Evolutionary conservation across 257 asterid species (phyloP).

Genomic region (Coffea canephora): DNA sequence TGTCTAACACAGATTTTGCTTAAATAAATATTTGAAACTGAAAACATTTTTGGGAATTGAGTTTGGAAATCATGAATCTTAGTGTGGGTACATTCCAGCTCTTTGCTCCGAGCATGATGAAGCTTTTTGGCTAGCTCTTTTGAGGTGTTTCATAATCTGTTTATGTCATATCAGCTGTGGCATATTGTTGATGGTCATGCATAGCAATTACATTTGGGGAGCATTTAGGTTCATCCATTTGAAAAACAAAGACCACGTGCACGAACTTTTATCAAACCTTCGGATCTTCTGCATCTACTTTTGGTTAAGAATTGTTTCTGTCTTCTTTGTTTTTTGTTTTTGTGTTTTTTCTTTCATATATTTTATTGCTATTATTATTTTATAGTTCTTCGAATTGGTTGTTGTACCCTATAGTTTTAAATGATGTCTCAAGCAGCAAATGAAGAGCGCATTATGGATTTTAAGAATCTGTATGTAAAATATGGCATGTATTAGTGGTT

Average conservation of each 20-base stretch:
- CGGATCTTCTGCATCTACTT: neutral
- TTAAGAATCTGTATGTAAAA: neutral
- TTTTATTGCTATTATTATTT: no score
- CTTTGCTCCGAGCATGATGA: neutral
- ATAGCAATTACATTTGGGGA: neutral
- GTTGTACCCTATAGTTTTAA: neutral
- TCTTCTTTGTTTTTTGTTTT: neutral
- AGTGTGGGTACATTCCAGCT: neutral
- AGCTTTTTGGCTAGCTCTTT: neutral
- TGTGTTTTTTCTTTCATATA: no score
- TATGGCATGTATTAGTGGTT: neutral
- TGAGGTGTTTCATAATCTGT: neutral
- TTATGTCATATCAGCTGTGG: neutral
- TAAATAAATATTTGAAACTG: neutral
- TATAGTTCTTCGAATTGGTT: neutral
- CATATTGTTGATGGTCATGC: neutral
- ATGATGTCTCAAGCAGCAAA: neutral
- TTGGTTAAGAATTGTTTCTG: neutral
- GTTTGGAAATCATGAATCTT: neutral
- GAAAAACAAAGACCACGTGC: neutral
- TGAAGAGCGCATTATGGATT: neutral
- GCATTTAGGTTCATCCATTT: neutral
- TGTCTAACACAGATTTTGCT: neutral
- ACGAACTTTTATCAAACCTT: neutral
- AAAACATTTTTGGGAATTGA: neutral